phyloP scores from a whole-genome alignment of 2,329 filamentous ascomycete genomes.

The Hypoxylon sp. region DNA sequence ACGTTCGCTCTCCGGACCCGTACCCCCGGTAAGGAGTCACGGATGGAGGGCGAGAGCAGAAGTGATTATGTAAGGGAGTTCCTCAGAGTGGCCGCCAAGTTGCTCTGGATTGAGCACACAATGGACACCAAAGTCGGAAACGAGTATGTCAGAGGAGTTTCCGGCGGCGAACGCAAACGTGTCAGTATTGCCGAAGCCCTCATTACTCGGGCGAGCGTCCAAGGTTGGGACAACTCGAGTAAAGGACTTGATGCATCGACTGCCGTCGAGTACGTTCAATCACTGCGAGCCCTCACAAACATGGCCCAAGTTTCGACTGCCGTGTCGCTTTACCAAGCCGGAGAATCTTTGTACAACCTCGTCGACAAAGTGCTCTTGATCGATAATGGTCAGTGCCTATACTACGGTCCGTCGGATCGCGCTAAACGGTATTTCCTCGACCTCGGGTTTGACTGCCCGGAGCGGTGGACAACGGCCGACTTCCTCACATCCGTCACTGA shows the following conservation, averaged over 20 bases:
- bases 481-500: constrained; percentile 83
- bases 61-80: constrained; percentile 68
- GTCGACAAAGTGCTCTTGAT: constrained; percentile 79
- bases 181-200: constrained; percentile 82
- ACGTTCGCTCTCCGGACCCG: constrained; percentile 75
- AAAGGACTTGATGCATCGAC: constrained; percentile 75
- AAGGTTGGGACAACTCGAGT: constrained; percentile 81
- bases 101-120: constrained; percentile 79
- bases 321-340: constrained; percentile 77
- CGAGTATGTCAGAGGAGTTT: constrained; percentile 72
- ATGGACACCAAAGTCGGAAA: constrained; percentile 76
- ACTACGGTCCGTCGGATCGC: constrained; percentile 73
- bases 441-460: constrained; percentile 80
- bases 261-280: constrained; percentile 74
- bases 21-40: constrained; percentile 72
- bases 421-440: constrained; percentile 77
- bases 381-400: constrained; percentile 78
- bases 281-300: constrained; percentile 75
- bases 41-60: constrained; percentile 74
- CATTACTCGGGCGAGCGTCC: constrained; percentile 68
- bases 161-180: constrained; percentile 77
- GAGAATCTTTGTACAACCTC: constrained; percentile 63
- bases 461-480: constrained; percentile 78
- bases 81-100: constrained; percentile 73
- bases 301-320: constrained; percentile 71